Evolutionary conservation across 139 green algal species (phyloP).

Genomic region (Astrephomene gubernaculifera): DNA sequence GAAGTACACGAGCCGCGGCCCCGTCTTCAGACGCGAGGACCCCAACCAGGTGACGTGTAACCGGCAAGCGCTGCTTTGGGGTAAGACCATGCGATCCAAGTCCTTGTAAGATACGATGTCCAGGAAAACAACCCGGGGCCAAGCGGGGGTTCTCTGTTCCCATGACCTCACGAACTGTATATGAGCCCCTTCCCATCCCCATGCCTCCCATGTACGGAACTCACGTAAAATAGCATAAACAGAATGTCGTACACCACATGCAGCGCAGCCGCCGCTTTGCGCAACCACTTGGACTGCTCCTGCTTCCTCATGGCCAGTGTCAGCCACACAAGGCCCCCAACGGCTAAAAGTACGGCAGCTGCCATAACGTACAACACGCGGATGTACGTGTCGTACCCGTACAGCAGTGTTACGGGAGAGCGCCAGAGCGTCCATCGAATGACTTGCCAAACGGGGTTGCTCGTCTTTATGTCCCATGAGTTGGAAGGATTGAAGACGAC

Average conservation of each 20-base stretch:
- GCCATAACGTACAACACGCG: slow-evolving; percentile 3
- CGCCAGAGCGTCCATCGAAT: slow-evolving; percentile 15
- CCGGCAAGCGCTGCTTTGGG: too few species aligned
- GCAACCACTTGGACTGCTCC: slow-evolving; percentile 37
- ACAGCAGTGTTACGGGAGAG: slow-evolving; percentile 21
- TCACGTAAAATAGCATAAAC: slow-evolving; percentile 27
- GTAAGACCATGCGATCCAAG: too few species aligned
- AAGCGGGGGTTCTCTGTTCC: too few species aligned
- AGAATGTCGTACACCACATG: slow-evolving; percentile 25
- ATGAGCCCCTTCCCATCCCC: neutral
- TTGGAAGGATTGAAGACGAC: slow-evolving; percentile 25
- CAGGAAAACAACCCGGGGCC: neutral
- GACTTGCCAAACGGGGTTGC: slow-evolving; percentile 31
- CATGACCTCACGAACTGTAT: neutral
- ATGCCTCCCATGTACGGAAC: neutral
- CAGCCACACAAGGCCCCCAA: slow-evolving; percentile 5
- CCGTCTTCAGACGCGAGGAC: neutral
- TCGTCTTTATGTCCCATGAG: neutral
- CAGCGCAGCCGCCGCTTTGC: neutral
- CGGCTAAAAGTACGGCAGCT: neutral
- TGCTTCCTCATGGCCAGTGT: slow-evolving; percentile 9
- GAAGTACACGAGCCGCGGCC: neutral
- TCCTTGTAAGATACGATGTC: neutral
- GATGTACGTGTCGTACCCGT: neutral
- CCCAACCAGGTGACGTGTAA: neutral